Evolutionary conservation across 768 basidiomycete species (phyloP).

Genomic region (Mycena capillaripes): DNA sequence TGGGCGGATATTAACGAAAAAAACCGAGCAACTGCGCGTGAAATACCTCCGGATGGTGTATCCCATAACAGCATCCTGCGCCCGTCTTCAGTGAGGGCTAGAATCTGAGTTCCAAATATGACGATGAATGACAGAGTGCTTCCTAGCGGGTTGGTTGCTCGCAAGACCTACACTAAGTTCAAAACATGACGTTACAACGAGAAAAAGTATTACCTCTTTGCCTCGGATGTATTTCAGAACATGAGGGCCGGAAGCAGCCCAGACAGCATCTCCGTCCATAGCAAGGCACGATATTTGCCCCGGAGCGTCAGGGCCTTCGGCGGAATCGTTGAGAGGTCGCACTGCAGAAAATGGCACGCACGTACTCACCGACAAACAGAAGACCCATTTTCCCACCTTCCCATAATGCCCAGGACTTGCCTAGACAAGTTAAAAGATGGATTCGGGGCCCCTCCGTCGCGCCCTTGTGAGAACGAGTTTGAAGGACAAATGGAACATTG

Average conservation of each 20-base stretch:
- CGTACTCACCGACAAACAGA: constrained; percentile 90
- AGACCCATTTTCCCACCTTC: constrained; percentile 94
- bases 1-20: constrained; percentile 42
- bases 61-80: constrained; percentile 85
- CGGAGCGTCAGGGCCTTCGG: constrained; percentile 84
- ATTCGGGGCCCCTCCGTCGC: constrained; percentile 87
- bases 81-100: constrained; percentile 87
- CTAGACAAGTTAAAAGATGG: constrained; percentile 89
- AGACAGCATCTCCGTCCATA: constrained; percentile 90
- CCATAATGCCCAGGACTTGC: constrained; percentile 95
- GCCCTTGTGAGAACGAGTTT: constrained; percentile 88
- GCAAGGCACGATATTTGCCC: constrained; percentile 81
- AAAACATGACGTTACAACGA: constrained; percentile 19
- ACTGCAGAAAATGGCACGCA: constrained; percentile 26
- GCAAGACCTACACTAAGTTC: constrained; percentile 59
- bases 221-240: constrained; percentile 88
- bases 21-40: background rate
- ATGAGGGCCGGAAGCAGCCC: constrained; percentile 78
- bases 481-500: constrained; percentile 89
- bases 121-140: constrained; percentile 73
- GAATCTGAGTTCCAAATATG: constrained; percentile 85
- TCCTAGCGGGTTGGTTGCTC: constrained; percentile 76
- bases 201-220: constrained; percentile 73
- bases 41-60: constrained; percentile 69
- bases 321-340: constrained; percentile 11